phyloP scores from a whole-genome alignment of 2,329 filamentous ascomycete genomes.

The Lecanicillium sp. region DNA sequence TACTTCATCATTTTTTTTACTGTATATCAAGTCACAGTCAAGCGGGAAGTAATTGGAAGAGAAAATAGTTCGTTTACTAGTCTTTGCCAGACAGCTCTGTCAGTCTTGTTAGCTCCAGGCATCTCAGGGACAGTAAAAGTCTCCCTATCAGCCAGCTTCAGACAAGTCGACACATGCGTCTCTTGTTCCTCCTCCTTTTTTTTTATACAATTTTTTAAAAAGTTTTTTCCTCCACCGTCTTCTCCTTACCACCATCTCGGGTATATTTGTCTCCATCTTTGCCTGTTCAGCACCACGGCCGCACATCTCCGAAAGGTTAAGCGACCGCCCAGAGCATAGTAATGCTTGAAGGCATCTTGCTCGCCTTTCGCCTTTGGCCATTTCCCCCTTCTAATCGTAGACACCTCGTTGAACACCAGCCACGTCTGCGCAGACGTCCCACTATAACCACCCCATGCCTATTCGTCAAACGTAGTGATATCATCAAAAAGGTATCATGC shows the following conservation, averaged over 20 bases:
- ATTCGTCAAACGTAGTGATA: constrained; percentile 25
- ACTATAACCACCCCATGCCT: constrained; percentile 17
- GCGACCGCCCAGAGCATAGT: not conserved
- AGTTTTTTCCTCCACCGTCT: constrained; percentile 13
- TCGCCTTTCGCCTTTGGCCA: not conserved
- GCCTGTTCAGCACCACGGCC: constrained; percentile 6
- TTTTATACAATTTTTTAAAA: constrained; percentile 16
- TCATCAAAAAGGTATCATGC: constrained; percentile 29
- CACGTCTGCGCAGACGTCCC: constrained; percentile 10
- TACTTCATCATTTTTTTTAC: too few relatives aligned
- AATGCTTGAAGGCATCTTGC: not conserved
- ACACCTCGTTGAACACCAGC: constrained; percentile 12
- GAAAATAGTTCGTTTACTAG: too few relatives aligned
- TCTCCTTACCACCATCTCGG: constrained; percentile 11
- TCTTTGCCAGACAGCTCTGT: too few relatives aligned
- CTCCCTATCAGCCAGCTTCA: not conserved
- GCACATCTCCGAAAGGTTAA: not conserved
- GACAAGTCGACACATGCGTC: constrained; percentile 4
- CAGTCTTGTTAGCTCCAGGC: too few relatives aligned
- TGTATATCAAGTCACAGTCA: too few relatives aligned
- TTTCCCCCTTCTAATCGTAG: constrained; percentile 1
- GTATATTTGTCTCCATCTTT: constrained; percentile 9
- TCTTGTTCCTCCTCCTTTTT: constrained; percentile 14
- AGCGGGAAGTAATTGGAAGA: not conserved
- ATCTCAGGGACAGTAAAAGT: too few relatives aligned